phyloP scores from a whole-genome alignment of 179 eudicot genomes.

The Carnegiea gigantea region DNA sequence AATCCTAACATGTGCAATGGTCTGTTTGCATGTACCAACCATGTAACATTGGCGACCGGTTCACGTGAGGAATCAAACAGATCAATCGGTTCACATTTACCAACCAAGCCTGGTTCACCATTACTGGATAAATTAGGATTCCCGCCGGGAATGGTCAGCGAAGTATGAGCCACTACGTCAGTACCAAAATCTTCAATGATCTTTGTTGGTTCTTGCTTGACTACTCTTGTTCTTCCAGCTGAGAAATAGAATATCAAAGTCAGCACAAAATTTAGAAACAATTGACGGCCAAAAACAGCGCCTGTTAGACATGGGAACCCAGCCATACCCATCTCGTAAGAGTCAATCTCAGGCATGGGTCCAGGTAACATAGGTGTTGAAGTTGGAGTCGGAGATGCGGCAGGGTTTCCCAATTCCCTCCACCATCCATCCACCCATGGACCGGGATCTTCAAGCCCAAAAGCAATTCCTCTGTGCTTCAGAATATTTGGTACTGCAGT shows the following conservation, averaged over 20 bases:
- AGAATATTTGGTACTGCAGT: background rate
- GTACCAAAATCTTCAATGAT: background rate
- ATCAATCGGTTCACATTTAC: background rate
- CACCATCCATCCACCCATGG: background rate
- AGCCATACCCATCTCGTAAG: background rate
- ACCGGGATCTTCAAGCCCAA: background rate
- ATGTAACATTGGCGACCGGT: background rate
- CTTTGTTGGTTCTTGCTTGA: background rate
- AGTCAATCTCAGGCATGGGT: background rate
- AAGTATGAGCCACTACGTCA: background rate
- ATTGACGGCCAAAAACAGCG: background rate
- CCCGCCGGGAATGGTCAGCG: background rate
- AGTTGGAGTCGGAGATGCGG: background rate
- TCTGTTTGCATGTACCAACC: background rate
- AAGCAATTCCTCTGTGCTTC: background rate
- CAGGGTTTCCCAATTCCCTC: background rate
- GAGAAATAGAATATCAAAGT: background rate
- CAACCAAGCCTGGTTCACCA: background rate
- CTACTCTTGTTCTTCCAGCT: background rate
- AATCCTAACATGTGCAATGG: too few species aligned
- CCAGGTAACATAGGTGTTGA: background rate
- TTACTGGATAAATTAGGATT: background rate
- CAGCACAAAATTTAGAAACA: background rate
- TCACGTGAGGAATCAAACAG: background rate
- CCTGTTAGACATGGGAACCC: background rate